Evolutionary conservation across 2,329 filamentous ascomycete genomes (phyloP), one percentile per base, ranked within the genome.

Genomic region (Trichophyton simii): DNA sequence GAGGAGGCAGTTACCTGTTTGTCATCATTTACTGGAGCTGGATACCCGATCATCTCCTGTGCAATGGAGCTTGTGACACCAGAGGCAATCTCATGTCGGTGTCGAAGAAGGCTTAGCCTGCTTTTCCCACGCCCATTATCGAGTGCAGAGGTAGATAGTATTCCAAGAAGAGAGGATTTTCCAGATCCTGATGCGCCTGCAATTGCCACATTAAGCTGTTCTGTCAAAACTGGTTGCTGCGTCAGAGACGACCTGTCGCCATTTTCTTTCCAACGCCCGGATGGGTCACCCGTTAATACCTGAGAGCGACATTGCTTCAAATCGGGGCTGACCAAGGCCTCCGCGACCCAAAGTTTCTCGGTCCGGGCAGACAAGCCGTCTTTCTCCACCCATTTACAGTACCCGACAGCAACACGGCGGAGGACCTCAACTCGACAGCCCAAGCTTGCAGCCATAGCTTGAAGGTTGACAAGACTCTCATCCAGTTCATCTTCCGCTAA

Each of bases 91-190:
- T 99, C 94, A 71, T 99, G 94, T 9, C 89, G 85, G 73, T 99
- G 94, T 71, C 91, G 96, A 34, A 99, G 78, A 58, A 97, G 80
- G 68, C 89, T 92, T 28, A 96, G 79, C 60, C 94, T 84, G 70
- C 90, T 95, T 71, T 91, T 94, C 0, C 94, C 94, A 65, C 91
- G 82, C 0, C 92, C 92, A 72, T 97, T 96, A 71, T 99, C 94
- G 18, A 96, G 78, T 1, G 86, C 87, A 1, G 91, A 91, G 0
- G 90, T 95, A 0, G 89, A 92, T 28, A 99, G 75, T 0, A 89
- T 95, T 0, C 94, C 94, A 0, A 99, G 75, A 22, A 99, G 76
- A 36, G 89, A 95, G 0, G 92, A 96, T 73, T 99, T 99, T 0
- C 94, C 94, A 52, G 89, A 94, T 55, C 87, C 89, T 8, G 91